phyloP scores from a whole-genome alignment of 176 grass and related monocot genomes.

The Eragrostis nindensis region DNA sequence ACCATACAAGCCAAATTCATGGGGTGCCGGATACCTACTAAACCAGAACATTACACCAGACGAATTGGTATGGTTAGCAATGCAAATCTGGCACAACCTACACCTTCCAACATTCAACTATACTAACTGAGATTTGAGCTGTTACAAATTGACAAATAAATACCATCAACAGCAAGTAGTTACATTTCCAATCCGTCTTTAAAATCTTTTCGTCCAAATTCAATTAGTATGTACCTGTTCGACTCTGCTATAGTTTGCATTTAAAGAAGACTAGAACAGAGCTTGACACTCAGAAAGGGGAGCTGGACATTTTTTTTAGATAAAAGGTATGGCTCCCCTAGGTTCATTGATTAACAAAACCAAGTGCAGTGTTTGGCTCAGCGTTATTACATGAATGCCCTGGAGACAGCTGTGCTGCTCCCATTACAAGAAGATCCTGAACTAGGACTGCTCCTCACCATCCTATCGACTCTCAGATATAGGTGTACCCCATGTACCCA shows the following conservation, averaged over 20 bases:
- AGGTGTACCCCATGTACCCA: constrained; percentile 15
- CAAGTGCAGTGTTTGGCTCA: too few relatives aligned
- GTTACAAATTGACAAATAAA: constrained; percentile 19
- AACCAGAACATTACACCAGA: constrained; percentile 25
- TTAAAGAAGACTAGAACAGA: constrained; percentile 29
- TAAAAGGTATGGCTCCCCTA: too few relatives aligned
- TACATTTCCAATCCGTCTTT: not conserved
- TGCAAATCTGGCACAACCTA: not conserved
- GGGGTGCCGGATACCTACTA: not conserved
- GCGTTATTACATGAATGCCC: too few relatives aligned
- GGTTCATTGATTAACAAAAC: too few relatives aligned
- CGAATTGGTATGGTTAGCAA: not conserved
- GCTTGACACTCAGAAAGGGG: constrained; percentile 20
- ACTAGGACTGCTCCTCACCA: too few relatives aligned
- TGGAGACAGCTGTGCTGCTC: too few relatives aligned
- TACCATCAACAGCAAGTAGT: not conserved
- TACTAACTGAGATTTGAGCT: not conserved
- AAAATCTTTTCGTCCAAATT: constrained; percentile 4
- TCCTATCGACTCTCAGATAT: too few relatives aligned
- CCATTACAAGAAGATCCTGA: too few relatives aligned
- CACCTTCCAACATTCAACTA: not conserved
- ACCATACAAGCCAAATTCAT: constrained; percentile 18
- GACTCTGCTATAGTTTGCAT: not conserved
- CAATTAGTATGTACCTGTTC: not conserved
- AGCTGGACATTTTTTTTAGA: constrained; percentile 26